Evolutionary conservation across 2,329 filamentous ascomycete genomes (phyloP), one percentile per base, ranked within the genome.

Genomic region (Bertia moriformis): DNA sequence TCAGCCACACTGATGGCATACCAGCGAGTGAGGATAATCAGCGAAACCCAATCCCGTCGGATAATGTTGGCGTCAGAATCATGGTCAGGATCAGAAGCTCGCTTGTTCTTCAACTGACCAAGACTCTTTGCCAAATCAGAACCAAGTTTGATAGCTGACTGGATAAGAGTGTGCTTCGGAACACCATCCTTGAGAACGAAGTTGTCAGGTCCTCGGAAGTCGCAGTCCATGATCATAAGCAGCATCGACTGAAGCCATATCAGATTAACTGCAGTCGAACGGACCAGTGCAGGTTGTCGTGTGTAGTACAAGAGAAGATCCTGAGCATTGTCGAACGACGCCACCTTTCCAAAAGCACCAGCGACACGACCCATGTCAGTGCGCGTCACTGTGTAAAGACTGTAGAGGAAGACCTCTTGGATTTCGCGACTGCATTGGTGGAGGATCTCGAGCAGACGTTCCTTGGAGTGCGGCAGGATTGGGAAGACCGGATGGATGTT

Each of bases 221-320:
- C 60, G 40, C 57, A 58, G 33, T 64, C 61, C 10, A 63, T 51
- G 14, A 60, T 53, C 53, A 63, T 56, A 15, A 63, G 46, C 5
- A 58, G 48, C 38, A 61, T 48, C 20, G 53, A 54, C 43, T 63
- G 60, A n/a, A 62, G 49, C 48, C 56, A 59, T 17, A 63, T 47
- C 18, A 63, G 40, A 41, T 62, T 63, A 24, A 54, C 50, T 1
- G 56, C 47, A 3, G 51, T 50, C 4, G 53, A 47, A 14, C 58
- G 55, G 18, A 54, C 45, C 18, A 55, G 46, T 14, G 55, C 50
- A 14, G 55, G 52, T 38, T 61, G 57, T 7, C 58, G 56, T 17
- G 57, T 55, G 40, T 58, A 53, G 30, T 54, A 54, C 22, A 58
- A 44, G n/a, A 62, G 42, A 22, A 57, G 45, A 39, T 61, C 58